Evolutionary conservation across 2,329 filamentous ascomycete genomes (phyloP).

Genomic region (Cordyceps cateniannulata): DNA sequence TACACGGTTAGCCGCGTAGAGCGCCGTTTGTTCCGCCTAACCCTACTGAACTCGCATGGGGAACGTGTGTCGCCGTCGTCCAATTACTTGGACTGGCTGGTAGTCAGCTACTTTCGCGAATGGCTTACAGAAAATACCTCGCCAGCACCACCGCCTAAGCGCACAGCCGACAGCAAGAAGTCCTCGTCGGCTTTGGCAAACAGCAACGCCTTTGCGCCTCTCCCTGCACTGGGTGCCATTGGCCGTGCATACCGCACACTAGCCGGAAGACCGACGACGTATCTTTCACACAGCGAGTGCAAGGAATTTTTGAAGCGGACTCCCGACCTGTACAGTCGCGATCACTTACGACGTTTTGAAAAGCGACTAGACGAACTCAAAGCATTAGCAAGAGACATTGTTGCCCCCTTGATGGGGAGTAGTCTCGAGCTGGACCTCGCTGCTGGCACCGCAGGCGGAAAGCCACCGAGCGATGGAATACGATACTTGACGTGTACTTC

Average conservation of each 20-base stretch:
- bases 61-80: constrained; percentile 76
- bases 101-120: constrained; percentile 78
- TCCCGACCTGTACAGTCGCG: constrained; percentile 75
- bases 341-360: constrained; percentile 82
- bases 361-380: constrained; percentile 85
- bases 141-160: constrained; percentile 43
- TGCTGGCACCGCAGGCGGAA: constrained; percentile 31
- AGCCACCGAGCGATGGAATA: constrained; percentile 35
- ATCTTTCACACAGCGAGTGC: constrained; percentile 78
- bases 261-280: constrained; percentile 52
- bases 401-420: constrained; percentile 80
- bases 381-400: constrained; percentile 70
- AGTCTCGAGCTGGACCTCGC: constrained; percentile 70
- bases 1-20: constrained; percentile 77
- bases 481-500: constrained; percentile 46
- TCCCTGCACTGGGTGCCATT: constrained; percentile 57
- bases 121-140: constrained; percentile 90
- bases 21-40: constrained; percentile 73
- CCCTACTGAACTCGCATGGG: constrained; percentile 68
- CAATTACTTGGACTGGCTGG: constrained; percentile 84
- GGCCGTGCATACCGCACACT: constrained; percentile 75
- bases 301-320: constrained; percentile 83
- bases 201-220: constrained; percentile 30
- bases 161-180: constrained; percentile 15
- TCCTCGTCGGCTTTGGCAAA: constrained; percentile 30